These are phyloP conservation scores for Sporothrix luriei DNA, from an alignment of 2,329 filamentous ascomycete genomes.

Conservation along the genomic window DNA sequence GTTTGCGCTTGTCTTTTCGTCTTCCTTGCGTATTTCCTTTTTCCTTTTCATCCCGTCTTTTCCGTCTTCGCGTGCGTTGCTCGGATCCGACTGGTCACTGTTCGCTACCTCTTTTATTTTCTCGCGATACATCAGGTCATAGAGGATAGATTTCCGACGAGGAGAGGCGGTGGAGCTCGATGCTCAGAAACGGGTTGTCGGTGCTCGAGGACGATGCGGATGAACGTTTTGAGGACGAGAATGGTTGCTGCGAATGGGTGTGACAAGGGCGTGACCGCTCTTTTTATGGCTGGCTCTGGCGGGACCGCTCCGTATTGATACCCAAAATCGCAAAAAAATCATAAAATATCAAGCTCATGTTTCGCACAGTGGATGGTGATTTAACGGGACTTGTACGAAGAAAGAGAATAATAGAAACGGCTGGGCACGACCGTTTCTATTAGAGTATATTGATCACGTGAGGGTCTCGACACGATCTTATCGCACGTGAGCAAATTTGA, in stretches of 20 bases:
- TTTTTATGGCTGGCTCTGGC: slow-evolving; percentile 2
- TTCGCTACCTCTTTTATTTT: slow-evolving; percentile 1
- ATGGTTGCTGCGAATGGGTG: slow-evolving; percentile 23
- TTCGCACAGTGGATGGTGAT: neutral
- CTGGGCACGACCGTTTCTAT: too few species aligned
- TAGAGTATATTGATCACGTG: neutral
- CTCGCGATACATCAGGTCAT: slow-evolving; percentile 26
- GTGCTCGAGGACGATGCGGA: neutral
- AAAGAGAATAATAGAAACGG: too few species aligned
- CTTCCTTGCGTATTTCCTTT: neutral
- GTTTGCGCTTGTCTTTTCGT: neutral
- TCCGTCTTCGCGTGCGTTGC: slow-evolving; percentile 11
- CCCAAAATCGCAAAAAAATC: slow-evolving; percentile 29
- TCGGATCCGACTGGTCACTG: slow-evolving; percentile 18
- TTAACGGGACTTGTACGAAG: neutral
- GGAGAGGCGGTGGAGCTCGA: neutral
- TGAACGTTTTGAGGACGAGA: neutral
- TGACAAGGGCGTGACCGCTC: slow-evolving; percentile 22
- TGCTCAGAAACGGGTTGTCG: slow-evolving; percentile 20
- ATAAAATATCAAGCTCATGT: slow-evolving; percentile 19
- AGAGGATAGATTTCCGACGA: slow-evolving; percentile 31
- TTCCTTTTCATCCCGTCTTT: neutral
- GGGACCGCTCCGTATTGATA: slow-evolving; percentile 24
- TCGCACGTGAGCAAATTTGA: neutral
- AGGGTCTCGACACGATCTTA: neutral